These are phyloP conservation scores for Pulveroboletus sp. DNA, from an alignment of 768 basidiomycete genomes.

Conservation along the genomic window DNA sequence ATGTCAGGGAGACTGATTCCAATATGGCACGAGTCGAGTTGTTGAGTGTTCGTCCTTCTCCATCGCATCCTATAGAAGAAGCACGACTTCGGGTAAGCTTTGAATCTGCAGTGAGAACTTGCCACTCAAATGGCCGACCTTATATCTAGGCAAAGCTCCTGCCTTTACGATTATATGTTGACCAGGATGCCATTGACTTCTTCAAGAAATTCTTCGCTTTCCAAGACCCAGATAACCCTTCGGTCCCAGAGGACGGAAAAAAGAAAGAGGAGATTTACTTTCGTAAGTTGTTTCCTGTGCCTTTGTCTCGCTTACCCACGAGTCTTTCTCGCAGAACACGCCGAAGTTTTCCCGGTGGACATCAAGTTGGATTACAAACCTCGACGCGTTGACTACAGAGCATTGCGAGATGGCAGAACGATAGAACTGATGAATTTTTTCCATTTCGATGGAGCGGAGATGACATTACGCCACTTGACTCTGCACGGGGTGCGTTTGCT, in stretches of 20 bases:
- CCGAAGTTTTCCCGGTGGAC: conserved; percentile 93
- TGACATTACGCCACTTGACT: conserved; percentile 93
- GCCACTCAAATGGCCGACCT: not conserved
- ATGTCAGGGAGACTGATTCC: conserved; percentile 86
- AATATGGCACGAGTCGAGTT: conserved; percentile 92
- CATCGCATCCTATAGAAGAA: conserved; percentile 68
- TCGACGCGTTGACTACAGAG: conserved; percentile 91
- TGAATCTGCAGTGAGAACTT: not conserved
- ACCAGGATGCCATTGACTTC: conserved; percentile 98
- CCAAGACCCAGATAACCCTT: conserved; percentile 52
- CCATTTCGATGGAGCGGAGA: conserved; percentile 98
- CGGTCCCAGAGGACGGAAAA: conserved; percentile 31
- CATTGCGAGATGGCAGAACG: conserved; percentile 84
- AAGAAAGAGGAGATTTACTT: conserved; percentile 60
- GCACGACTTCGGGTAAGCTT: conserved; percentile 58
- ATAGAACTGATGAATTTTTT: conserved; percentile 99
- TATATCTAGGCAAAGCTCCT: conserved; percentile 74
- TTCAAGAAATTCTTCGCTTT: conserved; percentile 96
- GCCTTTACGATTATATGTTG: conserved; percentile 89
- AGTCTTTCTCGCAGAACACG: conserved; percentile 59
- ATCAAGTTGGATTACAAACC: conserved; percentile 98
- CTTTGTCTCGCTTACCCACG: conserved; percentile 5
- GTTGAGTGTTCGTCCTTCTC: conserved; percentile 67
- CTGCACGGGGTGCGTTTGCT: conserved; percentile 73
- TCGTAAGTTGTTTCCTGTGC: conserved; percentile 45